Conservation (phyloP, 2,329 filamentous ascomycete genomes). For the Ophiostoma tasmaniense region DNA sequence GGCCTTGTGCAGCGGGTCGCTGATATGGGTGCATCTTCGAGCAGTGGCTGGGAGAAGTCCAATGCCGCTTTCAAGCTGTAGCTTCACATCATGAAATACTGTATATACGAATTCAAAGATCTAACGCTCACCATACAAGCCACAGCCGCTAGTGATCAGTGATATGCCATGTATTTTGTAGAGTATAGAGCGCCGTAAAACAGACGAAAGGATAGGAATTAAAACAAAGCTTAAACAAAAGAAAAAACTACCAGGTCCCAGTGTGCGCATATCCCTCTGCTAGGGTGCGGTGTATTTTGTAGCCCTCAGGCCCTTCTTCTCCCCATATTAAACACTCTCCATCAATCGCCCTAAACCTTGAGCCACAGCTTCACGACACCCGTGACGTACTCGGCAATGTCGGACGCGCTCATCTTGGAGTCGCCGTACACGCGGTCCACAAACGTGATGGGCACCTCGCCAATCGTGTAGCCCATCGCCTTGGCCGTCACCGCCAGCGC, state of each 20-base stretch:
- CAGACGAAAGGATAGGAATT: neutral
- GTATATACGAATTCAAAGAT: neutral
- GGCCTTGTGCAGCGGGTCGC: conserved; percentile 63
- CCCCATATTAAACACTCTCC: neutral
- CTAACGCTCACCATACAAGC: neutral
- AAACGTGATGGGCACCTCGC: conserved; percentile 93
- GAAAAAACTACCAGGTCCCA: conserved; percentile 2
- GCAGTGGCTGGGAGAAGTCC: conserved; percentile 58
- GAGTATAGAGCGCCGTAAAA: neutral
- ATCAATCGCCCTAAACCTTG: conserved; percentile 47
- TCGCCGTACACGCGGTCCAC: conserved; percentile 90
- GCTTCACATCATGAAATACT: neutral
- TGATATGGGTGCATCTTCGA: conserved; percentile 41
- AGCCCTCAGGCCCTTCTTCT: neutral
- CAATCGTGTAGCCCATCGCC: conserved; percentile 87
- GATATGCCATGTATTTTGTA: conserved; percentile 4
- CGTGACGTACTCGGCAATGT: conserved; percentile 95
- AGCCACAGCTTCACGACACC: conserved; percentile 70
- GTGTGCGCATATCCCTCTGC: neutral
- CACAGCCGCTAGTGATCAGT: neutral
- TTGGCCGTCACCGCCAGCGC: conserved; percentile 98
- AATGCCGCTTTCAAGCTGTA: conserved; percentile 71
- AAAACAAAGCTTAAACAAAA: conserved; percentile 7
- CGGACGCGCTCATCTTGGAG: conserved; percentile 85
- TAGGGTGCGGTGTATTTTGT: conserved; percentile 1